Evolutionary conservation across 176 grass and related monocot genomes (phyloP).

Genomic region (Phoenix dactylifera): DNA sequence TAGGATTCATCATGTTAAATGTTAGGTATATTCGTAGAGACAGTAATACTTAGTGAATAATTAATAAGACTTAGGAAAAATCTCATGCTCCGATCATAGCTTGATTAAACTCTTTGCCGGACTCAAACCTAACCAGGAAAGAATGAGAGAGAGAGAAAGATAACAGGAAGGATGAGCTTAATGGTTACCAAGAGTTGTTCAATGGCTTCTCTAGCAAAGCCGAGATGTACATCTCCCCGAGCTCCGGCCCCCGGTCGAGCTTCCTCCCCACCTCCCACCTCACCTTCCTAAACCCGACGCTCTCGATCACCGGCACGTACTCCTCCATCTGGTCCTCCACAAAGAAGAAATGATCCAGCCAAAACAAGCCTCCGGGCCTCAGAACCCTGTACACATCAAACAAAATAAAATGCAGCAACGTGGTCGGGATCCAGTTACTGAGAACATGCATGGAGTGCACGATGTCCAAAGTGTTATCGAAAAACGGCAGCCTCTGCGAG

Average conservation of each 20-base stretch:
- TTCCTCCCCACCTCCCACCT: conserved; percentile 37
- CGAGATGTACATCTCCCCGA: conserved; percentile 40
- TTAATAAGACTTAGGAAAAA: too few relatives aligned
- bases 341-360: conserved; percentile 48
- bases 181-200: conserved; percentile 32
- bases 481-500: conserved; percentile 31
- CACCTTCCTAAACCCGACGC: conserved; percentile 30
- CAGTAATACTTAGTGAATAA: too few relatives aligned
- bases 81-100: too few relatives aligned
- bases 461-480: conserved; percentile 39
- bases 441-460: conserved; percentile 46
- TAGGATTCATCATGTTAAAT: too few relatives aligned
- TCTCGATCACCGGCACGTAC: conserved; percentile 32
- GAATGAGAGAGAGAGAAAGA: too few relatives aligned
- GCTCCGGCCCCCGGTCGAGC: conserved; percentile 34
- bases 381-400: conserved; percentile 34
- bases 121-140: too few relatives aligned
- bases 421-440: conserved; percentile 40
- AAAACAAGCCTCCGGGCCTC: conserved; percentile 36
- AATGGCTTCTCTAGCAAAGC: conserved; percentile 42
- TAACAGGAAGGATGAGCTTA: too few relatives aligned
- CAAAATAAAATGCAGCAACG: conserved; percentile 27
- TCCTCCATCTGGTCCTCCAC: conserved; percentile 30
- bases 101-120: neutral
- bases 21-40: conserved; percentile 24